Base-by-base conservation (phyloP, 1,139 yeast genomes). In the Pichia norvegensis region DNA sequence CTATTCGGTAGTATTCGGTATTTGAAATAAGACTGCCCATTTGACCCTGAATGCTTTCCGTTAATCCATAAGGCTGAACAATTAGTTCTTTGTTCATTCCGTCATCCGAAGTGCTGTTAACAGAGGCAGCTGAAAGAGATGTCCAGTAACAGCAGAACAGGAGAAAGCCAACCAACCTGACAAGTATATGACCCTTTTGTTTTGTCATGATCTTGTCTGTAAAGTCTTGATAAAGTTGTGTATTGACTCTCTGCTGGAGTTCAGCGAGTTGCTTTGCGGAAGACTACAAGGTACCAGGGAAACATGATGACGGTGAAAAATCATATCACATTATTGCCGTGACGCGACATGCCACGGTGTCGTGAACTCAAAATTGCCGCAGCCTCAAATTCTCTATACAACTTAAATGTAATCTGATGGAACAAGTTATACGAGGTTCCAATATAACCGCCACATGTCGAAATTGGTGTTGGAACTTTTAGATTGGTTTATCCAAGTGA, bases 401-500 rank as follows among this genome's bases (percentile, higher is more conserved):
- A 10, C 31, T 13, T 27, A 27, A 27, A n/a, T n/a, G n/a, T n/a
- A n/a, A n/a, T n/a, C n/a, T n/a, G n/a, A n/a, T n/a, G n/a, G n/a
- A n/a, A n/a, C n/a, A n/a, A n/a, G n/a, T n/a, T n/a, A n/a, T n/a
- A n/a, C n/a, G n/a, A n/a, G n/a, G n/a, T n/a, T n/a, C n/a, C n/a
- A n/a, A n/a, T n/a, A n/a, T n/a, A n/a, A n/a, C n/a, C n/a, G n/a
- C n/a, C n/a, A 23, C n/a, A 47, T 47, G 50, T 17, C 48, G 1
- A 29, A 42, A 16, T 25, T 45, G 23, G 45, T 42, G 1, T 44
- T 48, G 27, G 69, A 67, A 44, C 45, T 64, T 17, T 60, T 67
- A n/a, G 55, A 66, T n/a, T 62, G 70, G 60, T 53, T 68, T 27
- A 52, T 63, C 20, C 58, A 62, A 37, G 54, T 63, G 22, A 60